phyloP scores from a whole-genome alignment of 169 alveolate genomes.

The Cryptosporidium baileyi region DNA sequence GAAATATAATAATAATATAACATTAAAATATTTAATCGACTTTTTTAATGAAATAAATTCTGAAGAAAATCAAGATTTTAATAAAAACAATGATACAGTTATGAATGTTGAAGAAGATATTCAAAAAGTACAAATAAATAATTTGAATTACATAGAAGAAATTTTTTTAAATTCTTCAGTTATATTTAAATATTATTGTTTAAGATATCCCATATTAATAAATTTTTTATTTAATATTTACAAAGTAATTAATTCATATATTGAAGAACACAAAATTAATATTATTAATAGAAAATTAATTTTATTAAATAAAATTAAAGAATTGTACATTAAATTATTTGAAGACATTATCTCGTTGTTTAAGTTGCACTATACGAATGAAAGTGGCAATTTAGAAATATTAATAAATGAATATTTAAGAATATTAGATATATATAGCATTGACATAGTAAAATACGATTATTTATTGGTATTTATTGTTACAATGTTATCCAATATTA shows the following conservation, averaged over 20 bases:
- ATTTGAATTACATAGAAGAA: neutral
- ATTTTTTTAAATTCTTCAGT: neutral
- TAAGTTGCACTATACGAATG: slow-evolving; percentile 6
- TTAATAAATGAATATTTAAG: slow-evolving; percentile 18
- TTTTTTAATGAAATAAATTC: neutral
- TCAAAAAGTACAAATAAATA: neutral
- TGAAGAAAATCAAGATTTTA: neutral
- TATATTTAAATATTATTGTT: slow-evolving; percentile 15
- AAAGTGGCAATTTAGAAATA: neutral
- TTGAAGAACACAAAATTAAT: neutral
- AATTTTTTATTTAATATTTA: neutral
- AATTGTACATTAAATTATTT: neutral
- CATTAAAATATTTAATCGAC: too few species aligned
- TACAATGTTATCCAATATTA: neutral
- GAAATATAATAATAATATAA: too few species aligned
- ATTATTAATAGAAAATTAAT: neutral
- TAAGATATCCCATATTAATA: slow-evolving; percentile 23
- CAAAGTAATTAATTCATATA: neutral
- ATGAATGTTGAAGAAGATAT: neutral
- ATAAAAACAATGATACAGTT: neutral
- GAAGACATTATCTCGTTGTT: neutral
- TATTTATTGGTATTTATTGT: slow-evolving; percentile 1
- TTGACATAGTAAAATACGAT: neutral
- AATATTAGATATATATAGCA: slow-evolving; percentile 14
- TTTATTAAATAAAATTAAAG: slow-evolving; percentile 9